Evolutionary conservation across 805 yeast genomes (phyloP), one percentile per base, ranked within the genome.

Genomic region (Saccharomycopsis oosterbeekiorum): DNA sequence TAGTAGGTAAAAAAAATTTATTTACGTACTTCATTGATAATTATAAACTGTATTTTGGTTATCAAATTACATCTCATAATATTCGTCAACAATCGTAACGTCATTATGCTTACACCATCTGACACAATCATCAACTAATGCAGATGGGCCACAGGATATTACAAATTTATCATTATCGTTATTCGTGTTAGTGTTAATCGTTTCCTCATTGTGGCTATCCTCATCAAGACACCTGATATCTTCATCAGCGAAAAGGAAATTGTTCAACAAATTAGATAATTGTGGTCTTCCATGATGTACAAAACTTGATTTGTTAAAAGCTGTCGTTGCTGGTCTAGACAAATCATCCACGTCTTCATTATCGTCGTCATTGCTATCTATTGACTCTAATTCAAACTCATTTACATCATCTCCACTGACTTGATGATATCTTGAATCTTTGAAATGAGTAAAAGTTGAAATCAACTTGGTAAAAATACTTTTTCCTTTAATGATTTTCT

Each of bases 131-230:
- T 60, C 56, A 50, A 80, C 75, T 64, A 84, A 69, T 0, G 76
- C 64, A 1, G 68, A 67, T 1, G 86, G 86, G 0, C 89, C 89
- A 71, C 89, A 84, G 0, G 84, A 78, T 17, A 84, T 70, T 0
- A 83, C 68, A 83, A 85, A 84, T 59, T 75, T 77, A 60, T 78
- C 75, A 17, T 42, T 42, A 17, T 24, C 40, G 21, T 24, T 12
- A 70, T 6, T 67, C 66, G 12, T 54, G 15, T 10, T 54, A 19
- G 24, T 19, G 9, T 14, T 6, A 54, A 3, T n/a, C 5, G 14
- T 21, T 26, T n/a, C 21, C n/a, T 34, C 41, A 34, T 10, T 14
- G 10, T 24, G 15, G 19, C 19, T 26, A 47, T 47, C 26, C 21
- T 47, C 53, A 19, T 47, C 53, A 47, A 47, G 14, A 47, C 10